These are phyloP conservation scores for Chaetomium olivaceum DNA, from an alignment of 2,329 filamentous ascomycete species.

Conservation along the genomic window DNA sequence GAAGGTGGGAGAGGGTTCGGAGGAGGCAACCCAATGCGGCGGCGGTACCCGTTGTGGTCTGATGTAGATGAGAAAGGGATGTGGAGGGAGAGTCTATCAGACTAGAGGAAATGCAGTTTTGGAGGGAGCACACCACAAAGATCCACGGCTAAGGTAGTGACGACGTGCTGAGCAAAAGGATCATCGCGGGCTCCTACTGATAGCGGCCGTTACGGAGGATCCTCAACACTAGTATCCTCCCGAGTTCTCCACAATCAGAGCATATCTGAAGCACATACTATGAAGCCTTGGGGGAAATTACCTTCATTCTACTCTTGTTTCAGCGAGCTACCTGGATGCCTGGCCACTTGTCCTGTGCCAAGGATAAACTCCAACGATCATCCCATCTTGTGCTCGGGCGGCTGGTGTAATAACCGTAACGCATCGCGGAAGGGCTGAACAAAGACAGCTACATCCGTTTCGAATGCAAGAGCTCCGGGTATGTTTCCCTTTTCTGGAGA, in stretches of 20 bases:
- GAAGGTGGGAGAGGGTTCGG: background rate
- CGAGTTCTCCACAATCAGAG: background rate
- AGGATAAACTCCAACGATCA: background rate
- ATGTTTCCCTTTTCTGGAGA: background rate
- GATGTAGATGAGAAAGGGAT: background rate
- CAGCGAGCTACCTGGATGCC: no score
- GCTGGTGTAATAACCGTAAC: conserved; percentile 5
- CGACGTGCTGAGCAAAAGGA: no score
- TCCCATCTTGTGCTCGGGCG: background rate
- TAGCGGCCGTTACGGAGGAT: background rate
- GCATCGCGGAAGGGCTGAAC: background rate
- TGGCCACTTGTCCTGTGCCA: background rate
- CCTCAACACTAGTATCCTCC: background rate
- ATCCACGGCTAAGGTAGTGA: no score
- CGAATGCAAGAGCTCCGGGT: background rate
- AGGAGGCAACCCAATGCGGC: background rate
- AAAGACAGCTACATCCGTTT: background rate
- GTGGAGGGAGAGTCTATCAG: background rate
- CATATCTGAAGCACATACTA: background rate
- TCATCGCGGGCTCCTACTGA: background rate
- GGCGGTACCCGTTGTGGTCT: background rate
- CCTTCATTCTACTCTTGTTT: background rate
- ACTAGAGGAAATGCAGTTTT: background rate
- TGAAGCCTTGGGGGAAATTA: background rate
- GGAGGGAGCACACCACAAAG: background rate